Base-by-base conservation (phyloP, 495 filamentous ascomycete species). In the Hypoxylon lenormandii region DNA sequence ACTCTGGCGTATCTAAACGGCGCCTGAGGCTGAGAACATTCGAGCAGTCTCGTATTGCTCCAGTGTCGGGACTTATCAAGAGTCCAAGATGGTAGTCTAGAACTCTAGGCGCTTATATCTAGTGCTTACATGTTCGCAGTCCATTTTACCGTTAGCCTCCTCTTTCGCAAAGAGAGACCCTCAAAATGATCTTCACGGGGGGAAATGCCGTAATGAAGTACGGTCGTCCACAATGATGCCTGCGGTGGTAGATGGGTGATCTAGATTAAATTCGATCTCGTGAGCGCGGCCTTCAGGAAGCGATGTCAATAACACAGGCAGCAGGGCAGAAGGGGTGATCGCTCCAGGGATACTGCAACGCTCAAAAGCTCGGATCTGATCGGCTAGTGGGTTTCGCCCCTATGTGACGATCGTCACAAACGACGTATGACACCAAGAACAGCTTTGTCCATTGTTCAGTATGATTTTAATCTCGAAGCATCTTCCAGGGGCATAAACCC, bases 201-300 rank as follows among this genome's bases (percentile, higher is more conserved):
- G 30, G 30, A 33, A 7, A 33, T 33, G 30, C 30, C 30, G 30
- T 33, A 33, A 33, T 33, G 30, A 46, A 7, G 5, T 46, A 26
- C 48, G 7, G 18, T 26, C 49, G 18, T 6, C 33, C 36, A 21
- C 49, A 48, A 26, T 47, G 18, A 19, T 21, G 50, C 23, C 33
- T 40, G 26, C 30, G 18, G 12, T 37, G 50, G 19, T 33, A 51
- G 30, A 45, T 57, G 12, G 33, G 13, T 37, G 46, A 52, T 1
- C 42, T 22, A 64, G 54, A 60, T 64, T 69, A 60, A 60, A 26
- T 47, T 55, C 64, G 67, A 65, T 61, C 51, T 66, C 10, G 28
- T 45, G 52, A 33, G 47, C 57, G 40, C 57, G 46, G 28, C 47
- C 63, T 58, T 8, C 42, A 46, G 26, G 13, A 33, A 62, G 58